Base-by-base conservation (phyloP, 768 basidiomycete species). In the Suillus discolor region DNA sequence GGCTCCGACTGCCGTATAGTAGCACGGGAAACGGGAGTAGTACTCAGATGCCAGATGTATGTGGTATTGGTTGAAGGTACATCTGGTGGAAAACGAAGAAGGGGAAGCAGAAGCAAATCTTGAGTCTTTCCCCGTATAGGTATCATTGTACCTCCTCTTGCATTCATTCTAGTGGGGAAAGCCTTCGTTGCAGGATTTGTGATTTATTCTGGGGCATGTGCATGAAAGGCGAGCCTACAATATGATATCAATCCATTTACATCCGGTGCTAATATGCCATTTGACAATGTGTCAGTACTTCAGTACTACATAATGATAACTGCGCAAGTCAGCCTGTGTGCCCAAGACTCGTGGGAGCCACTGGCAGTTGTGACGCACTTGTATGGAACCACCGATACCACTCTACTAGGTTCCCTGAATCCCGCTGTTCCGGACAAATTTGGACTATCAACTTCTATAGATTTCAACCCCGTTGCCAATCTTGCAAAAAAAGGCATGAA, bases 51-150 rank as follows among this genome's bases (percentile, higher is more conserved):
- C 38, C 63, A 42, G 68, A 66, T 23, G 69, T 59, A 38, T 59
- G 51, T 18, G 31, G 54, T 18, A 61, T 38, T 23, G n/a, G 28
- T 18, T 16, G 68, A 62, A 64, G 65, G 60, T 12, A 68, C 70
- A 68, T 65, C 51, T 23, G 66, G 57, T 31, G 73, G 68, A 0
- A 89, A 86, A 69, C 85, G 42, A 92, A 87, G 82, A 94, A 92
- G 77, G 84, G 86, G 2, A 94, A 94, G 76, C 87, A 88, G 74
- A 94, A 94, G 78, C 91, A 94, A 82, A 94, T 87, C 11, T 75
- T 95, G 85, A 85, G 9, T 78, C 82, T 16, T 84, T 84, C 70
- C 82, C 82, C 71, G 44, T 54, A 18, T 8, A 25, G 8, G 38
- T 25, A 15, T 39, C 23, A n/a, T 25, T 39, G 15, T n/a, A 2